phyloP scores from a whole-genome alignment of 2,329 filamentous ascomycete genomes.

The Periglandula ipomoeae region DNA sequence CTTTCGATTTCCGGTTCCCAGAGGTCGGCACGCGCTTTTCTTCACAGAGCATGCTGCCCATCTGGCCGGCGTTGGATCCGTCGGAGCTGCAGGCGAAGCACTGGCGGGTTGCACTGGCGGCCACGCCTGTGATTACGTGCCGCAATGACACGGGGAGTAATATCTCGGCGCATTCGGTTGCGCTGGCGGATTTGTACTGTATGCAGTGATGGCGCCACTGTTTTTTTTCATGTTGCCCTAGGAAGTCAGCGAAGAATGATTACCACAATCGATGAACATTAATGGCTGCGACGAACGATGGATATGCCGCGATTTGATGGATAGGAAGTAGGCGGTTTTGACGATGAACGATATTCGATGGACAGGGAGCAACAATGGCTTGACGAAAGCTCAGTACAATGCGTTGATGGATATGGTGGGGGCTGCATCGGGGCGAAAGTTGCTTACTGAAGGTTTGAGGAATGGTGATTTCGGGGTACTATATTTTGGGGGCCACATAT shows the following conservation, averaged over 20 bases:
- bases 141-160: conserved; percentile 39
- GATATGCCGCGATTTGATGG: too few species aligned
- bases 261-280: too few species aligned
- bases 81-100: conserved; percentile 39
- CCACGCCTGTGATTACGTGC: conserved; percentile 45
- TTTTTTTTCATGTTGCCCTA: neutral
- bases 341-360: too few species aligned
- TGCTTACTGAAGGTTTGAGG: neutral
- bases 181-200: conserved; percentile 38
- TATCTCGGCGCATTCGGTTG: conserved; percentile 34
- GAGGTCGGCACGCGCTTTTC: conserved; percentile 41
- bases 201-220: conserved; percentile 33
- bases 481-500: neutral
- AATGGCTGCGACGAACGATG: too few species aligned
- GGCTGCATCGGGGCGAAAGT: neutral
- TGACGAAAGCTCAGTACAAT: too few species aligned
- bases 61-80: conserved; percentile 33
- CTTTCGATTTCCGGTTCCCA: conserved; percentile 40
- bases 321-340: too few species aligned
- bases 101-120: conserved; percentile 42
- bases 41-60: conserved; percentile 35
- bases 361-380: too few species aligned
- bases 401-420: too few species aligned
- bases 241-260: too few species aligned
- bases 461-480: neutral